These are phyloP conservation scores for Colletotrichum sp. DNA, from an alignment of 2,329 filamentous ascomycete genomes.

Conservation along the genomic window DNA sequence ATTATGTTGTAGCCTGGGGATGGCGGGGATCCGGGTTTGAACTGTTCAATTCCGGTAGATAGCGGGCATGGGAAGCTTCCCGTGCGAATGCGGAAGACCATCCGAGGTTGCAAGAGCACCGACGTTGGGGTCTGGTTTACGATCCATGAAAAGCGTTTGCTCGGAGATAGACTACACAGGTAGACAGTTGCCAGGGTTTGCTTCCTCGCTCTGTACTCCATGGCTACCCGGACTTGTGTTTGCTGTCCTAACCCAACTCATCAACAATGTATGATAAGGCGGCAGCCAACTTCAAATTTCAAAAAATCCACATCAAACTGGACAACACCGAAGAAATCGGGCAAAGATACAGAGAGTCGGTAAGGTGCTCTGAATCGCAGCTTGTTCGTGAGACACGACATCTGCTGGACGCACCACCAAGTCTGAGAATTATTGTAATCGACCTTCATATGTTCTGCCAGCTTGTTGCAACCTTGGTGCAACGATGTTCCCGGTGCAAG, in stretches of 20 bases:
- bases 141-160: neutral
- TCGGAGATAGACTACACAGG: neutral
- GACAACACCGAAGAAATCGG: neutral
- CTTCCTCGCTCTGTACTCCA: neutral
- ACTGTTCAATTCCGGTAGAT: neutral
- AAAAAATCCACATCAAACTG: neutral
- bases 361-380: neutral
- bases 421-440: neutral
- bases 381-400: neutral
- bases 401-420: neutral
- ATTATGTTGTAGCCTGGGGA: conserved; percentile 92
- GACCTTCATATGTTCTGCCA: neutral
- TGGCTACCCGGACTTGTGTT: neutral
- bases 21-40: conserved; percentile 64
- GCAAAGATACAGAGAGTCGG: neutral
- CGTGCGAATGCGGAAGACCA: neutral
- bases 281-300: neutral
- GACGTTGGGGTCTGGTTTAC: neutral
- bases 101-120: neutral
- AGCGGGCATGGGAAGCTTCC: neutral
- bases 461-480: neutral
- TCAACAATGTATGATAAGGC: neutral
- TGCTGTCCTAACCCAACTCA: neutral
- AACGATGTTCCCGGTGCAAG: neutral
- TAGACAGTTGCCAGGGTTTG: neutral